Conservation (phyloP, 768 basidiomycete genomes). For the Pisolithus albus region DNA sequence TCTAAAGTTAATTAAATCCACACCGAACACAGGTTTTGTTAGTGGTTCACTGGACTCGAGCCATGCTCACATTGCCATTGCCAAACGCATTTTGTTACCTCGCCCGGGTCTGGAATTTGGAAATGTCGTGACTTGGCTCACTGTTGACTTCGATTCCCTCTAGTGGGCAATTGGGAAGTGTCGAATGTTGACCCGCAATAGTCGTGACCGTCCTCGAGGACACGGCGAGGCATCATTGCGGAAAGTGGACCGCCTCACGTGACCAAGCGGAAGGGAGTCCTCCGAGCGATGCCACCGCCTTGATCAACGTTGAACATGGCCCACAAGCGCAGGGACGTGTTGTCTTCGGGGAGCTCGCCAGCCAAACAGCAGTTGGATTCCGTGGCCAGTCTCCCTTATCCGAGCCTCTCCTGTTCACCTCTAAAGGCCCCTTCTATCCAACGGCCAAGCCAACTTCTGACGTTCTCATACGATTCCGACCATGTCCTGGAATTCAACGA, state of each 20-base stretch:
- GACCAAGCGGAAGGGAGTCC: slow-evolving; percentile 3
- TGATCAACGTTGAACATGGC: slow-evolving; percentile 13
- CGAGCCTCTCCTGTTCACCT: slow-evolving; percentile 16
- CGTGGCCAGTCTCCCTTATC: slow-evolving; percentile 14
- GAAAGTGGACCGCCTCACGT: background rate
- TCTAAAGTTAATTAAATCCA: too few relatives aligned
- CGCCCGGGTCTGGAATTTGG: too few relatives aligned
- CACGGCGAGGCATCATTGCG: slow-evolving; percentile 12
- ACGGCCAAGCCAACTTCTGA: slow-evolving; percentile 58
- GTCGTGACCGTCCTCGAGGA: slow-evolving; percentile 14
- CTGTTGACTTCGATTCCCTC: too few relatives aligned
- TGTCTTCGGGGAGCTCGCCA: slow-evolving; percentile 3
- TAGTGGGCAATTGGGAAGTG: too few relatives aligned
- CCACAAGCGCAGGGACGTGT: slow-evolving; percentile 21
- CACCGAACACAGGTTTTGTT: too few relatives aligned
- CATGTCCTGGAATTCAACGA: slow-evolving; percentile 59
- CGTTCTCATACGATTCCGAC: slow-evolving; percentile 63
- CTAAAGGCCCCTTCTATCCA: slow-evolving; percentile 47
- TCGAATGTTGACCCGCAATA: too few relatives aligned
- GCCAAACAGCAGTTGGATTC: slow-evolving; percentile 1
- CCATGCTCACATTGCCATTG: too few relatives aligned
- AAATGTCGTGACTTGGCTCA: too few relatives aligned
- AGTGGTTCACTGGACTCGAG: too few relatives aligned
- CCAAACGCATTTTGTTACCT: too few relatives aligned
- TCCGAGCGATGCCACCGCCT: too few relatives aligned